Base-by-base conservation (phyloP, 1,284 basidiomycete species). In the Ganoderma meredithae region DNA sequence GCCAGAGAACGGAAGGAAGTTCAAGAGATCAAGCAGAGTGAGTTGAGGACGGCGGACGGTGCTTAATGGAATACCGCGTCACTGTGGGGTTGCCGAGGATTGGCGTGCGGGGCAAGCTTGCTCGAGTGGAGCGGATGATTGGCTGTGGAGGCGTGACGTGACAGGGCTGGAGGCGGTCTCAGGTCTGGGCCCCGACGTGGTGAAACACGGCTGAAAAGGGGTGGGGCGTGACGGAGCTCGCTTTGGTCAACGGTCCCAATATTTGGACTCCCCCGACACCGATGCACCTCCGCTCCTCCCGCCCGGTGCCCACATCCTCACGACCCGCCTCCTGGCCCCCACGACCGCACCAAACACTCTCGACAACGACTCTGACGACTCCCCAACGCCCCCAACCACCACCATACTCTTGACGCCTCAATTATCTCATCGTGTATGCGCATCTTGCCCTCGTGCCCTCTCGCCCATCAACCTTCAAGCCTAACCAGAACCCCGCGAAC, bases 401-500 rank as follows among this genome's bases (percentile, higher is more conserved):
- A 63, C 71, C 64, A 70, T 63, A 70, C 70, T 64, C 44, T 56
- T 59, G 68, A 67, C 73, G 71, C 71, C 65, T 67, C 61, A 36
- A 66, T 65, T 65, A 67, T 55, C 65, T 52, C 36, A 65, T 68
- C 66, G 67, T 53, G 52, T 53, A 59, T 58, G 70, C 66, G 60
- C 67, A 69, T 71, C 67, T 63, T 60, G 47, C 66, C 75, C 76
- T 74, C 77, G 76, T 76, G 76, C 67, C 56, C 62, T 52, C 66
- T 65, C 70, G 69, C 71, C 19, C 70, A 63, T 74, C 68, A 71
- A 53, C 19, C 70, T 61, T 74, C 68, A 71, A 53, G 47, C 10
- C 47, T 49, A 49, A 49, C 47, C 22, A 49, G 47, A 75, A 74
- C 75, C 72, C 77, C 75, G 77, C 76, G 77, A 76, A 76, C 69